Evolutionary conservation across 495 filamentous ascomycete species (phyloP), one percentile per base, ranked within the genome.

Genomic region (Hapsidospora chrysogenum): DNA sequence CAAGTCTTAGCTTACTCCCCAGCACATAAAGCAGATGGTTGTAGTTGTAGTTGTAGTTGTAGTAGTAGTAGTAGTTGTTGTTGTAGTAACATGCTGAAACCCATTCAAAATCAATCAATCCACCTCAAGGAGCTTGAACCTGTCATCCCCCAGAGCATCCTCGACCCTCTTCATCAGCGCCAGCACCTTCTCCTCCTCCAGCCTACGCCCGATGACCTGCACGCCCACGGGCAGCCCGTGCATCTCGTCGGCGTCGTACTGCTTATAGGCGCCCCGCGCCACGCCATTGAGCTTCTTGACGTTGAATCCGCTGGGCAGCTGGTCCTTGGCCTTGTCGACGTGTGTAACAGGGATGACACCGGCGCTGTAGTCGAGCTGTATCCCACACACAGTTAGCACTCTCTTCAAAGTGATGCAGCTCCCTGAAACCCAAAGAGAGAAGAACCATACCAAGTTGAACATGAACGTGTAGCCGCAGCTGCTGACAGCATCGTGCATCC

Each of bases 381-480:
- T 29, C 2, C n/a, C 2, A 1, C 20, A 21, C 19, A 19, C 13
- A 13, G 17, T 48, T 41, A 44, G 31, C 3, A 33, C 11, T 14
- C 26, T 15, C 14, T n/a, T n/a, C n/a, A n/a, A n/a, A 40, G 23
- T 10, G 6, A 6, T 26, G 17, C 9, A 22, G n/a, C 33, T 9
- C 16, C 5, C 19, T 17, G 7, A 3, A 8, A 9, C 14, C 21
- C 10, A 37, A 29, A 9, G 16, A 18, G 23, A 38, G 3, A 19
- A 33, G 28, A 33, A 7, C 48, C 64, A 51, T 56, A 76, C 76
- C 42, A 95, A 38, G 47, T 95, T 97, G 64, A 87, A 97, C 36
- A 97, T 58, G 50, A 97, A 94, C 0, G 87, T 95, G 52, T 97
- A 96, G 2, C 85, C 86, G 46, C 89, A 97, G 27, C 75, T 81